These are phyloP conservation scores for Pneumocystis murina DNA, from an alignment of 1,139 yeast genomes.

Conservation along the genomic window DNA sequence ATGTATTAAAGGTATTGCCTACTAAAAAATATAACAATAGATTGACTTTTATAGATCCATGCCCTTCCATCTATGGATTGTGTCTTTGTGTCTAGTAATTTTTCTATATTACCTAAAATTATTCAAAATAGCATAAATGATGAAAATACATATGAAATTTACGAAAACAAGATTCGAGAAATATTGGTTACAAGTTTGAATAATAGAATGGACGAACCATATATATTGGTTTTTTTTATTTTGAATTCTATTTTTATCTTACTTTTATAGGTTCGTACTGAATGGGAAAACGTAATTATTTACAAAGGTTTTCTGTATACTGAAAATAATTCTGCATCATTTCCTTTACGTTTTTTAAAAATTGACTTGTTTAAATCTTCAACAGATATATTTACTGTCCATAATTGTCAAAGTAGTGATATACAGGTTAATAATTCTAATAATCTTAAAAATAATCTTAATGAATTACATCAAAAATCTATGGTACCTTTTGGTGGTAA, in stretches of 20 bases:
- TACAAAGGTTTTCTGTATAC: constrained; percentile 34
- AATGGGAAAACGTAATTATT: constrained; percentile 62
- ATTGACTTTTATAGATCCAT: constrained; percentile 8
- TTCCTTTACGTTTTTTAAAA: neutral
- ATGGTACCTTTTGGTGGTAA: constrained; percentile 45
- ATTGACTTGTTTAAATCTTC: neutral
- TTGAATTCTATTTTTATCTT: neutral
- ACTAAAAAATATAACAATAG: neutral
- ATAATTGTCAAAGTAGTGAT: neutral
- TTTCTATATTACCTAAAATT: constrained; percentile 3
- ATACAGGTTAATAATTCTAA: neutral
- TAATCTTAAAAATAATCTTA: neutral
- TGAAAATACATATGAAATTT: neutral
- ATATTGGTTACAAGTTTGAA: constrained; percentile 54
- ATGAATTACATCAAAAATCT: constrained; percentile 16
- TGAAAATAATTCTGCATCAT: constrained; percentile 3
- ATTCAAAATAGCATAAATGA: neutral
- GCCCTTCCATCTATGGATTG: constrained; percentile 7
- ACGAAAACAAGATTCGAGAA: constrained; percentile 38
- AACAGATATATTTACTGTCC: neutral
- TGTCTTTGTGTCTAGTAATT: constrained; percentile 2
- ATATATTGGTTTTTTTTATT: constrained; percentile 31
- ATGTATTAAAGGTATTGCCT: neutral
- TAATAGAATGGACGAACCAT: constrained; percentile 40
- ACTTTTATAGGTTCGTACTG: constrained; percentile 37